Evolutionary conservation across 192 early-diverging fungal genomes (phyloP).

Genomic region (Chytriomyces hyalinus): DNA sequence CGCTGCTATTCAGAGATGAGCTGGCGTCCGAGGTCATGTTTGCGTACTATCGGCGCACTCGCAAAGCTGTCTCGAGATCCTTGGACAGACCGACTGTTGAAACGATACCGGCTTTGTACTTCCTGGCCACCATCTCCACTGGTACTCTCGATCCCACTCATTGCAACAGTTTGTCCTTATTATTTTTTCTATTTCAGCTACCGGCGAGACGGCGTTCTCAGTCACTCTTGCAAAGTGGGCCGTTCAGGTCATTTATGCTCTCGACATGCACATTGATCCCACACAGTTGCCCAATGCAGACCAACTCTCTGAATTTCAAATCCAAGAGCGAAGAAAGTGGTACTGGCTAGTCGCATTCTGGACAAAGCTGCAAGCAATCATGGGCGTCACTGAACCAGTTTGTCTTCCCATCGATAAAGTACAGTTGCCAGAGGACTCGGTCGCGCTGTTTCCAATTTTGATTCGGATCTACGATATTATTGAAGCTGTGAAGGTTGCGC

Average conservation of each 20-base stretch:
- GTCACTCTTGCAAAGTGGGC: not conserved
- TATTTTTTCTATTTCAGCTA: not conserved
- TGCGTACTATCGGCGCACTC: not conserved
- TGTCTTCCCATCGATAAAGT: not conserved
- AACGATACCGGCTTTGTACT: not conserved
- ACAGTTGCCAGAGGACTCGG: not conserved
- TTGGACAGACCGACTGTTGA: not conserved
- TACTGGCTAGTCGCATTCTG: not conserved
- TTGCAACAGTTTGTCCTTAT: too few species aligned
- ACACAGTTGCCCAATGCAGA: not conserved
- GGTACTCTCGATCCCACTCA: too few species aligned
- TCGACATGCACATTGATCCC: not conserved
- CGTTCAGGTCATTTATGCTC: not conserved
- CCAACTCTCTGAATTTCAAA: not conserved
- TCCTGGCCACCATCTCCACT: not conserved
- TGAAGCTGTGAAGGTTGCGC: not conserved
- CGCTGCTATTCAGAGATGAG: not conserved
- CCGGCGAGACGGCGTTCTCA: not conserved
- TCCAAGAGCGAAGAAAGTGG: not conserved
- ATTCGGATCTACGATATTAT: not conserved
- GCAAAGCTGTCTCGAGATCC: not conserved
- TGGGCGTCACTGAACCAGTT: not conserved
- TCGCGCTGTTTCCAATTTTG: not conserved
- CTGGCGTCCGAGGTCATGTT: not conserved
- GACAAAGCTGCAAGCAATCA: not conserved